Evolutionary conservation across 495 filamentous ascomycete genomes (phyloP).

Genomic region (Venustampulla echinocandica): DNA sequence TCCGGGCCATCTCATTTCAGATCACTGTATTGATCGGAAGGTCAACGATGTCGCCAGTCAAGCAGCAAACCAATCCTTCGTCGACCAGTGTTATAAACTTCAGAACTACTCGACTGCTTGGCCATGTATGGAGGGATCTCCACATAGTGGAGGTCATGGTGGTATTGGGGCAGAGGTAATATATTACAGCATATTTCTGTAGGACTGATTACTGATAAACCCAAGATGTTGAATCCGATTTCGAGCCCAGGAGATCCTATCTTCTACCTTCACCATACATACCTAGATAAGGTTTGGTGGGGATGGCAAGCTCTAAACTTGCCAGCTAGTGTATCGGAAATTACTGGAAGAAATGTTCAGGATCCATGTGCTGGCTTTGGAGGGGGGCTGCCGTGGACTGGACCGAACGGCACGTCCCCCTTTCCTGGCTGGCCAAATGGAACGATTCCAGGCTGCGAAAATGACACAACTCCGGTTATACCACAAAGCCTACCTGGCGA

Average conservation of each 20-base stretch:
- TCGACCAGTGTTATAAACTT: not conserved
- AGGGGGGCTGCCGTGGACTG: too few species aligned
- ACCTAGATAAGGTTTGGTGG: constrained; percentile 3
- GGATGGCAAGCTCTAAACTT: constrained; percentile 1
- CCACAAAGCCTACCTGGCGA: not conserved
- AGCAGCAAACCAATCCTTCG: not conserved
- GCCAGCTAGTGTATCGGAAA: not conserved
- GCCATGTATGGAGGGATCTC: not conserved
- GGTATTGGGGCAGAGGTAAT: not conserved
- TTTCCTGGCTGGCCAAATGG: not conserved
- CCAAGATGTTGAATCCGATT: not conserved
- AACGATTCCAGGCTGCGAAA: not conserved
- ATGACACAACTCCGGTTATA: not conserved
- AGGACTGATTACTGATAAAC: not conserved
- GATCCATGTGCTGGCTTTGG: not conserved
- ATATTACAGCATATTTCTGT: not conserved
- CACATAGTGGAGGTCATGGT: not conserved
- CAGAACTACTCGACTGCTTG: not conserved
- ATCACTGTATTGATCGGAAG: constrained; percentile 20
- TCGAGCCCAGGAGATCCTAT: constrained; percentile 1
- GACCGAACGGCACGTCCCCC: not conserved
- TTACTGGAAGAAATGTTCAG: constrained; percentile 1
- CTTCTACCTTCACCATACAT: constrained; percentile 7
- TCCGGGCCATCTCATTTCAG: not conserved
- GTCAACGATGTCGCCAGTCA: not conserved